Base-by-base conservation (phyloP, 257 asterid genomes). In the Solanum clarkiae region DNA sequence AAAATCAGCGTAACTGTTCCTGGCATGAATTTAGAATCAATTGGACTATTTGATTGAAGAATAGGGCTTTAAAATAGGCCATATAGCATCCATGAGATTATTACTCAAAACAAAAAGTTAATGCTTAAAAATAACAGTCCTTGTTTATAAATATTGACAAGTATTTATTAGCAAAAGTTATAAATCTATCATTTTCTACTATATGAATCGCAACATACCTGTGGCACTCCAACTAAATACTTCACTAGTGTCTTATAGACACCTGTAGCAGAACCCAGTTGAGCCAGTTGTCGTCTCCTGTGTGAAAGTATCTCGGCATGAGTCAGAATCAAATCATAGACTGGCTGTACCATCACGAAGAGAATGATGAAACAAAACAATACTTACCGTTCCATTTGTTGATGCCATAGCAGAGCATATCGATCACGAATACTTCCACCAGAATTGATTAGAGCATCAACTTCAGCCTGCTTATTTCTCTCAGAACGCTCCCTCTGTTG, bases 401-500 rank as follows among this genome's bases (percentile, higher is more conserved):
- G 99, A 65, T 90, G 89, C 99, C 99, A 96, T 51, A 96, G 93
- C 84, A 96, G 83, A 83, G 95, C 91, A 88, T 96, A 95, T 79
- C 87, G 93, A 85, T 95, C 98, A 63, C 84, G 97, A 87, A 96
- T 95, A 92, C 94, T 93, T 89, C 96, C 96, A 65, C 99, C 99
- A 84, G 98, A 88, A 86, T 88, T 94, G 88, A 93, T 84, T 84
- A 96, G 86, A 83, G 95, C 94, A 87, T 96, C 97, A 88, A 96
- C 84, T 87, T 87, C 95, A 42, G 97, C 97, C 88, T 95, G 98
- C 85, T 95, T 96, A 89, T 93, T 95, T 92, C 94, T 92, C 99
- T 95, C 99, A 4, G 99, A 96, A 10, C 98, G 98, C 91, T 96
- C 99, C 92, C 93, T 93, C 87, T 97, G 99, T 88, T 97, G 98